phyloP scores from a whole-genome alignment of 495 filamentous ascomycete genomes.

The Lasiosphaeris hirsuta region DNA sequence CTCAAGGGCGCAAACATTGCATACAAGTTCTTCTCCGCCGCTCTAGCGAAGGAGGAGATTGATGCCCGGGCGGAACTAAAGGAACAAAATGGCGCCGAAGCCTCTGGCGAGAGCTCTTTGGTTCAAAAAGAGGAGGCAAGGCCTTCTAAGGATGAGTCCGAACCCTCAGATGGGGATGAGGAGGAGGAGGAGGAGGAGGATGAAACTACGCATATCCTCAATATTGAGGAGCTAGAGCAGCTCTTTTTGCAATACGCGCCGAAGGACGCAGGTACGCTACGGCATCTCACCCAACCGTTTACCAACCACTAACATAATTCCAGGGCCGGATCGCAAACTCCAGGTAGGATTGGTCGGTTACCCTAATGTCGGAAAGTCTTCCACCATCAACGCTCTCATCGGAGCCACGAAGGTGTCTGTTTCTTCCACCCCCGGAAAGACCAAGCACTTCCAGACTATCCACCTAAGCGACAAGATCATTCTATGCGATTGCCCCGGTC shows the following conservation, averaged over 20 bases:
- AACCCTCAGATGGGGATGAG: constrained; percentile 17
- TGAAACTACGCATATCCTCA: constrained; percentile 75
- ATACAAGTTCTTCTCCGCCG: constrained; percentile 94
- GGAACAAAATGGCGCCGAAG: constrained; percentile 25
- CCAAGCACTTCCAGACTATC: constrained; percentile 99
- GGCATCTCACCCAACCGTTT: background rate
- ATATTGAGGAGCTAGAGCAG: constrained; percentile 85
- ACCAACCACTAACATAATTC: background rate
- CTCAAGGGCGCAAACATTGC: constrained; percentile 77
- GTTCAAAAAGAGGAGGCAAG: constrained; percentile 19
- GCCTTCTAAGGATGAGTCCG: constrained; percentile 30
- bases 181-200: constrained; percentile 39
- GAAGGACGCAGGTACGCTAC: constrained; percentile 46
- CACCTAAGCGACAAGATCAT: constrained; percentile 85
- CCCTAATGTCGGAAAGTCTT: constrained; percentile 98
- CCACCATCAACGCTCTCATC: constrained; percentile 96
- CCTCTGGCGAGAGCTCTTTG: constrained; percentile 45
- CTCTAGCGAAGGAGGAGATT: constrained; percentile 71
- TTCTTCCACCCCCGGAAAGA: constrained; percentile 95
- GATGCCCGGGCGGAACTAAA: constrained; percentile 39
- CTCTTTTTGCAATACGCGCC: constrained; percentile 78
- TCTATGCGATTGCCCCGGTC: constrained; percentile 96
- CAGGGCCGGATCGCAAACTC: constrained; percentile 59
- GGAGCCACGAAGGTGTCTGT: constrained; percentile 98
- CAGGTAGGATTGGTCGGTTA: constrained; percentile 95